A percentile compares a stretch with the other conserved stretches of the same genome.
These are phyloP conservation scores for Penicillium silybi DNA, from an alignment of 495 filamentous ascomycete species.

Conservation along the genomic window DNA sequence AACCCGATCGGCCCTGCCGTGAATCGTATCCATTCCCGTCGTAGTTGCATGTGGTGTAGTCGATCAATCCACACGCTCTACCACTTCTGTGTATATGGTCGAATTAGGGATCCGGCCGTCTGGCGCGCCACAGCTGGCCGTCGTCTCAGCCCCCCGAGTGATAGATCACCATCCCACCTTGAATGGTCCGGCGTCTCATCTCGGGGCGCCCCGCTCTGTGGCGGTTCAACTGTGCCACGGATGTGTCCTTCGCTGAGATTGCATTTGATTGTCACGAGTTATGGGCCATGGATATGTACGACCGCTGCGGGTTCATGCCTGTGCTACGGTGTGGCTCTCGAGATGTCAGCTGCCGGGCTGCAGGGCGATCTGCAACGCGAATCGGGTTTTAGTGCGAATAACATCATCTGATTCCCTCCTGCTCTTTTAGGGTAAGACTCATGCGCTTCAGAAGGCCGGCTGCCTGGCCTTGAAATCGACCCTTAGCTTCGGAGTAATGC, in stretches of 20 bases:
- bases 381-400: constrained; percentile 13
- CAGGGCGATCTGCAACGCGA: constrained; percentile 22
- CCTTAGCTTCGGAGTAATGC: neutral
- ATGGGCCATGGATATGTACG: neutral
- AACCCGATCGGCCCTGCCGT: constrained; percentile 12
- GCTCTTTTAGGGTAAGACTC: constrained; percentile 1
- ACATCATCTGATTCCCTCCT: constrained; percentile 20
- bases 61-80: constrained; percentile 12
- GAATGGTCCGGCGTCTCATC: constrained; percentile 12
- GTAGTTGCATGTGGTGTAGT: constrained; percentile 11
- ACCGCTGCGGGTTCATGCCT: constrained; percentile 1
- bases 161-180: constrained; percentile 14
- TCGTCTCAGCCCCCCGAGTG: constrained; percentile 9
- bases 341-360: constrained; percentile 20
- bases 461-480: neutral
- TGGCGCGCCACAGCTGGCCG: constrained; percentile 3
- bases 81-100: neutral
- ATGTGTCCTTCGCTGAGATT: neutral
- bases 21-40: constrained; percentile 10
- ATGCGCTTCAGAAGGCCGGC: neutral
- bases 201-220: constrained; percentile 21
- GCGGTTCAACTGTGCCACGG: constrained; percentile 28
- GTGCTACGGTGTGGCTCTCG: constrained; percentile 9
- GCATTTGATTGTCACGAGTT: neutral
- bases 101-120: neutral